phyloP scores from a whole-genome alignment of 257 asterid genomes.

The Buddleja alternifolia region DNA sequence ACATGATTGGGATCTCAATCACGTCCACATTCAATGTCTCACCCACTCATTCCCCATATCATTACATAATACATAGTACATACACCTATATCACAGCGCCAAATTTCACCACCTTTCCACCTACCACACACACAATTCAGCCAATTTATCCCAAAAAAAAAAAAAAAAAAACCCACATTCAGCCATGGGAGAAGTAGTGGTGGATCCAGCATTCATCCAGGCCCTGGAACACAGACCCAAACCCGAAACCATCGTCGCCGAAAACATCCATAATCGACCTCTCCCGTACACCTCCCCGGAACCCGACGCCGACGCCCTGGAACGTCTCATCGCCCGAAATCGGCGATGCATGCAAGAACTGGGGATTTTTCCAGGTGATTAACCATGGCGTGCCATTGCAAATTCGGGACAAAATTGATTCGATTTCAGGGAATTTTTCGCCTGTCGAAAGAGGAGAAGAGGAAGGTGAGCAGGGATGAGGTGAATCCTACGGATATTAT shows the following conservation, averaged over 20 bases:
- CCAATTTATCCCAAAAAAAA: no score
- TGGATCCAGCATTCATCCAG: slow-evolving; percentile 56
- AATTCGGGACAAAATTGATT: slow-evolving; percentile 21
- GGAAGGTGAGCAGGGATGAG: slow-evolving; percentile 51
- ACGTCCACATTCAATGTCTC: no score
- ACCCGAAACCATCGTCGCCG: slow-evolving; percentile 39
- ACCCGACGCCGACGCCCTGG: slow-evolving; percentile 5
- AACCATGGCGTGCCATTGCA: slow-evolving; percentile 51
- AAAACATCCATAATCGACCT: slow-evolving; percentile 54
- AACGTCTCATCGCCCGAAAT: slow-evolving; percentile 31
- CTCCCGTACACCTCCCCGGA: slow-evolving; percentile 29
- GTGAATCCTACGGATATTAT: slow-evolving; percentile 53
- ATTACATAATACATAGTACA: no score
- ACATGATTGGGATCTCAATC: no score
- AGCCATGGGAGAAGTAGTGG: slow-evolving; percentile 72
- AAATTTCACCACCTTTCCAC: no score
- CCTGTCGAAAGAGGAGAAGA: slow-evolving; percentile 47
- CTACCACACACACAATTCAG: no score
- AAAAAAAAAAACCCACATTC: no score
- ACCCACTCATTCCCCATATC: no score
- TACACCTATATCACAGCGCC: no score
- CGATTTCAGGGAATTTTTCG: slow-evolving; percentile 36
- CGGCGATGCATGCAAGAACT: slow-evolving; percentile 51
- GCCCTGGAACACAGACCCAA: slow-evolving; percentile 53
- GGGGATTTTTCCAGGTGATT: slow-evolving; percentile 70